phyloP scores from a whole-genome alignment of 148 eudicot genomes.

The Arctostaphylos glauca region DNA sequence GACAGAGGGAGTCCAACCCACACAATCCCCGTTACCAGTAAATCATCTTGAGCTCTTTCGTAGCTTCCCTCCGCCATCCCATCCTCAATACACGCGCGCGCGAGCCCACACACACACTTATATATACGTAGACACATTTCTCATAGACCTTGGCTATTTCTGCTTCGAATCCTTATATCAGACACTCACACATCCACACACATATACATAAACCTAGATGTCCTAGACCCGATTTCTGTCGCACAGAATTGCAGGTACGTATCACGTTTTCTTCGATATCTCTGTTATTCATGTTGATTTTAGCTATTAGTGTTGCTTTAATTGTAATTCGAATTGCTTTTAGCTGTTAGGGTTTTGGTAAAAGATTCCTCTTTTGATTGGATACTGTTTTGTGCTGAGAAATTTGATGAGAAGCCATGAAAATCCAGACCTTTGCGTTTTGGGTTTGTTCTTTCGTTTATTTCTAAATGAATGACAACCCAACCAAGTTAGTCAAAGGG shows the following conservation, averaged over 20 bases:
- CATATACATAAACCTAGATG: not conserved
- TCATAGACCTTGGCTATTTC: not conserved
- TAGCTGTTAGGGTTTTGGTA: not conserved
- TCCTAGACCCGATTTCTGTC: not conserved
- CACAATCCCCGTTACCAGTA: not conserved
- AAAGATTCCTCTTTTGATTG: not conserved
- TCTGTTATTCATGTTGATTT: not conserved
- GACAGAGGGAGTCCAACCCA: too few relatives aligned
- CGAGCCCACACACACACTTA: not conserved
- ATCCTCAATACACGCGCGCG: too few relatives aligned
- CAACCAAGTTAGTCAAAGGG: slow-evolving; percentile 13
- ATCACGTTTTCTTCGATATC: not conserved
- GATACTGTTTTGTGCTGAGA: not conserved
- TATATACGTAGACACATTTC: slow-evolving; percentile 4
- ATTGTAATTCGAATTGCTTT: not conserved
- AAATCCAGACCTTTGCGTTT: not conserved
- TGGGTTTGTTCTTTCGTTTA: not conserved
- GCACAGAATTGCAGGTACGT: slow-evolving; percentile 23
- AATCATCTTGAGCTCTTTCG: slow-evolving; percentile 8
- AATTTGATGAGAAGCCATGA: not conserved
- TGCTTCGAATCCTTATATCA: slow-evolving; percentile 11
- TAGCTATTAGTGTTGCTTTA: not conserved
- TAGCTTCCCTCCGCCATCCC: slow-evolving; percentile 3
- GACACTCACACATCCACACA: not conserved
- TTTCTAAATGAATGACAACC: not conserved